Conservation (phyloP, 73 alveolate genomes). For the Paraurostyla sp. region DNA sequence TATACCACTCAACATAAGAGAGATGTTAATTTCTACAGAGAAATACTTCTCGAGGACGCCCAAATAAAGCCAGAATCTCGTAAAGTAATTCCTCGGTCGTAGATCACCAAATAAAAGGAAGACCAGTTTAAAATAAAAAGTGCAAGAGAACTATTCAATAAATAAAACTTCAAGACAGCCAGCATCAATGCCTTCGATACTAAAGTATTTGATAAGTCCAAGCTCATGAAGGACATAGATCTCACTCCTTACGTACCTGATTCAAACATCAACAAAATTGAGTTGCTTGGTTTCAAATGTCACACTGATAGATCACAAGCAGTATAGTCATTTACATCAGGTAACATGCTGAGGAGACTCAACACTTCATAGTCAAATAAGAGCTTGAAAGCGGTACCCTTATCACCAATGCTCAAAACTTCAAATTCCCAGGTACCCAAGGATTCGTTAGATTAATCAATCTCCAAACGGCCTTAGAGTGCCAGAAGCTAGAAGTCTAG, state of each 20-base stretch:
- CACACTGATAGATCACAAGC: neutral
- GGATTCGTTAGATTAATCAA: too few relatives aligned
- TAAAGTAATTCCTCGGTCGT: neutral
- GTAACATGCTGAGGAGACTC: neutral
- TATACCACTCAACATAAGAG: conserved; percentile 19
- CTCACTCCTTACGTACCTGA: neutral
- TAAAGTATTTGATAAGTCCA: neutral
- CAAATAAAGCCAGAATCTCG: neutral
- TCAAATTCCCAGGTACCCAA: neutral
- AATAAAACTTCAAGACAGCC: conserved; percentile 37
- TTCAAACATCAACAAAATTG: neutral
- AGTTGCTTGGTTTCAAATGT: neutral
- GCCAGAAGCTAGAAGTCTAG: too few relatives aligned
- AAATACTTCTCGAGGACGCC: neutral
- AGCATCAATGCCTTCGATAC: neutral
- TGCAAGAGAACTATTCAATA: conserved; percentile 13
- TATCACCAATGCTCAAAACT: neutral
- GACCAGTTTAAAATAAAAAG: conserved; percentile 20
- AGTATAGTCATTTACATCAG: too few relatives aligned
- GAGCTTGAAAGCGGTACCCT: neutral
- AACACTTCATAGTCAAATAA: neutral
- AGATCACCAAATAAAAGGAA: neutral
- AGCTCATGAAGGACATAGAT: conserved; percentile 36
- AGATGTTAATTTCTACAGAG: conserved; percentile 35
- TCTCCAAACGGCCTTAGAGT: too few relatives aligned